Conservation (phyloP, 805 yeast species). For the Starmerella bombi region DNA sequence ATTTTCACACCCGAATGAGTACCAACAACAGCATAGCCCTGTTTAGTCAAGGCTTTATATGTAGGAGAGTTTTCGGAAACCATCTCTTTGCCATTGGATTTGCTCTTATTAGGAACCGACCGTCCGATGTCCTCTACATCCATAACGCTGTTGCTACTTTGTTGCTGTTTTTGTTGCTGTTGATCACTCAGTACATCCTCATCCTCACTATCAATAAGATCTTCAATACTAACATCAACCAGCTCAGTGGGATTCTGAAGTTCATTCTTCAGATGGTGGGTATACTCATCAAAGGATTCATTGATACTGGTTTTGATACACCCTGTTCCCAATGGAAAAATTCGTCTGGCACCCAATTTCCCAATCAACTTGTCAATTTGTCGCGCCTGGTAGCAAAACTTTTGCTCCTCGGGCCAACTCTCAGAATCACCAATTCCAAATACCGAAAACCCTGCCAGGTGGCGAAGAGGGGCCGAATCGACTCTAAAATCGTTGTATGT, state of each 20-base stretch:
- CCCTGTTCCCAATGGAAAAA: slow-evolving; percentile 71
- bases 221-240: slow-evolving; percentile 34
- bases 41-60: slow-evolving; percentile 73
- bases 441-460: slow-evolving; percentile 67
- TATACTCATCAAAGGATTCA: slow-evolving; percentile 56
- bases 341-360: slow-evolving; percentile 72
- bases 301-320: slow-evolving; percentile 56
- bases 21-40: slow-evolving; percentile 87
- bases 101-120: slow-evolving; percentile 27
- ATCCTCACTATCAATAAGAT: slow-evolving; percentile 44
- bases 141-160: slow-evolving; percentile 32
- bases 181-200: slow-evolving; percentile 25
- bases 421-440: slow-evolving; percentile 81
- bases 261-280: slow-evolving; percentile 42
- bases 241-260: slow-evolving; percentile 55
- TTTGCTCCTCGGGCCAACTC: slow-evolving; percentile 53
- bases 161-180: not conserved
- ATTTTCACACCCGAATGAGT: slow-evolving; percentile 91
- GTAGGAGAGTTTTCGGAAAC: slow-evolving; percentile 85
- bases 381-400: slow-evolving; percentile 76
- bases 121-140: slow-evolving; percentile 86
- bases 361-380: slow-evolving; percentile 62
- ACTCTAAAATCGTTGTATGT: slow-evolving; percentile 75
- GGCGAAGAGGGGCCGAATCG: slow-evolving; percentile 62
- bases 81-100: slow-evolving; percentile 48